Base-by-base conservation (phyloP, 345 rosid genomes). In the Heritiera fomes region DNA sequence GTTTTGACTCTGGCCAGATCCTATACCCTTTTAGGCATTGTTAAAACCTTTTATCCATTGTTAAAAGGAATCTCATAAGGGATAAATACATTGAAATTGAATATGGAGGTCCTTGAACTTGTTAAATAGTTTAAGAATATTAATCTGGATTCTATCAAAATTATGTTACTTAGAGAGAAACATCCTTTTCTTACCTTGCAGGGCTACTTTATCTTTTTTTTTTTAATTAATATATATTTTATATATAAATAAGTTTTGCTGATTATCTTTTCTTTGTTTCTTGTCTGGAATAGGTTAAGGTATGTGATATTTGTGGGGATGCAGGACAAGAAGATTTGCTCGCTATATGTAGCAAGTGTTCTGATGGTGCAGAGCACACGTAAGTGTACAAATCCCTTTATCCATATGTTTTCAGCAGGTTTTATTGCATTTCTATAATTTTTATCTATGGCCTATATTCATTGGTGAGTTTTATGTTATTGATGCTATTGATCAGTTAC, bases 341-440 rank as follows among this genome's bases (percentile, higher is more conserved):
- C 32, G 99, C 98, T 75, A 88, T 92, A 82, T 97, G 99, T 84
- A 87, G 96, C 75, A 83, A 88, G 85, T 97, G 99, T 87, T 83
- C 85, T 84, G 99, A 97, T 87, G 99, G 99, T 77, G 99, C 98
- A 78, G 98, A 97, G 89, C 99, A 97, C 90, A 97, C 87, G 99
- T 97, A 92, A 90, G 98, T 45, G 45, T 80, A 69, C 78, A 80
- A 34, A 55, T 58, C 56, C 17, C 62, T 72, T 70, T 61, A 59
- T 61, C 50, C 30, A 28, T 34, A 20, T 79, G 49, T 79, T 40
- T 78, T 43, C 30, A 8, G 76, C 64, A 53, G 58, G 10, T 55
- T 71, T 47, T 49, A 7, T 64, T 55, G 11, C 11, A 80, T 55
- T 60, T 69, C 17, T 75, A 47, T 71, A 64, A 49, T 52, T 46